phyloP scores from a whole-genome alignment of 192 early-diverging fungal species.

The Fimicolochytrium jonesii region DNA sequence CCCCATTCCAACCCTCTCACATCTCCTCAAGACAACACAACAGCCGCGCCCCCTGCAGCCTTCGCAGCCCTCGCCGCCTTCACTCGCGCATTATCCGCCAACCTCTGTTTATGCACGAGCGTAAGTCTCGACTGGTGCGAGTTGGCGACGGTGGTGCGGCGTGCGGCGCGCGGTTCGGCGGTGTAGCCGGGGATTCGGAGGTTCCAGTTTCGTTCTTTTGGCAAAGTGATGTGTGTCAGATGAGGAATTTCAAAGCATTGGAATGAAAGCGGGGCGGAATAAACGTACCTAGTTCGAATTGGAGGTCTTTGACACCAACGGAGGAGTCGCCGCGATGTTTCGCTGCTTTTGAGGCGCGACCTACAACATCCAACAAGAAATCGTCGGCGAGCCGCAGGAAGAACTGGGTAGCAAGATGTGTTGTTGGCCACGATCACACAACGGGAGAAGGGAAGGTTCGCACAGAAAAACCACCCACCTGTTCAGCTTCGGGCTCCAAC shows the following conservation, averaged over 20 bases:
- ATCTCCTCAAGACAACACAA: too few relatives aligned
- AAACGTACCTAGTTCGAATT: conserved; percentile 22
- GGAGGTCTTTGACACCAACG: conserved; percentile 23
- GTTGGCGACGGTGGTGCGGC: background rate
- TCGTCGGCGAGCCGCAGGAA: conserved; percentile 18
- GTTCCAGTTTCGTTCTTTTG: conserved; percentile 23
- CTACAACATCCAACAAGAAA: conserved; percentile 5
- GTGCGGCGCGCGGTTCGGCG: background rate
- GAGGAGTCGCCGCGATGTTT: conserved; percentile 10
- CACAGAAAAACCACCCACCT: background rate
- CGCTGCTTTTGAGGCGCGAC: conserved; percentile 16
- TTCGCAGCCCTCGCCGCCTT: background rate
- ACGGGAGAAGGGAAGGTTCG: background rate
- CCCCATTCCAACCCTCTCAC: too few relatives aligned
- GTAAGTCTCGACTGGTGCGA: conserved; percentile 8
- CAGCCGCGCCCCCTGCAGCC: background rate
- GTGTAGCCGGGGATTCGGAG: conserved; percentile 20
- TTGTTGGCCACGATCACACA: background rate
- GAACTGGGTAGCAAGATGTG: background rate
- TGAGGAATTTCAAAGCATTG: background rate
- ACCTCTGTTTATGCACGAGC: conserved; percentile 5
- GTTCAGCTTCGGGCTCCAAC: conserved; percentile 25
- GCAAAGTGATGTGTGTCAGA: too few relatives aligned
- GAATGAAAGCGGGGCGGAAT: background rate
- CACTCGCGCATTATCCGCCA: background rate